Base-by-base conservation (phyloP, 768 basidiomycete genomes). In the Tricholoma matsutake region DNA sequence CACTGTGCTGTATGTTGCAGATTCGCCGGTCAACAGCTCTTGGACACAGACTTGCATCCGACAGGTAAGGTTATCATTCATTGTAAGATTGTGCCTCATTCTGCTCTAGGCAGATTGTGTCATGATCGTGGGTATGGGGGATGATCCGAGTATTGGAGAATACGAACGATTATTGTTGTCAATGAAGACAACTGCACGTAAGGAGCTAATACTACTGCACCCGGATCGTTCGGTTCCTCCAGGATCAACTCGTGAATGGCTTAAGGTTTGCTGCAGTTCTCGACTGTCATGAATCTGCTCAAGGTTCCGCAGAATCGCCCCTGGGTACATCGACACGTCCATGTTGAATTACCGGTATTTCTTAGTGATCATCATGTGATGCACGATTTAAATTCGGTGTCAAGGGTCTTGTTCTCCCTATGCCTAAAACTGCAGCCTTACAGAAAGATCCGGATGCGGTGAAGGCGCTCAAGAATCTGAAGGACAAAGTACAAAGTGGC, bases 21-120 rank as follows among this genome's bases (percentile, higher is more conserved):
- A 99, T 74, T 94, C 96, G 0, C 88, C 96, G 0, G 94, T 96
- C 35, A 92, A 86, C 59, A 96, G 93, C 61, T 91, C 94, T 18
- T 99, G 97, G 97, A 98, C 96, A 31, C 91, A 98, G 74, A 98
- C 95, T 0, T 98, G 96, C 72, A 96, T 99, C 63, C 85, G 94
- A 25, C 96, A 98, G 81, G 92, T 91, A 64, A 67, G n/a, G n/a
- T 32, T 32, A 6, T 60, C 9, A 7, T 54, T 53, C 28, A 47
- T 51, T 54, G 22, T 29, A 43, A 52, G 43, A 61, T 16, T 22
- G 57, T 37, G 34, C 9, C 47, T 25, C 59, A 59, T 13, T 59
- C 25, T 31, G 28, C 56, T 11, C 54, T 64, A 93, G 86, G 95
- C 95, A 14, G 95, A 98, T 75, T 96, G 86, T 69, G 91, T 97